phyloP scores from a whole-genome alignment of 1,139 yeast genomes.

The Magnusiomyces tetraspermus region DNA sequence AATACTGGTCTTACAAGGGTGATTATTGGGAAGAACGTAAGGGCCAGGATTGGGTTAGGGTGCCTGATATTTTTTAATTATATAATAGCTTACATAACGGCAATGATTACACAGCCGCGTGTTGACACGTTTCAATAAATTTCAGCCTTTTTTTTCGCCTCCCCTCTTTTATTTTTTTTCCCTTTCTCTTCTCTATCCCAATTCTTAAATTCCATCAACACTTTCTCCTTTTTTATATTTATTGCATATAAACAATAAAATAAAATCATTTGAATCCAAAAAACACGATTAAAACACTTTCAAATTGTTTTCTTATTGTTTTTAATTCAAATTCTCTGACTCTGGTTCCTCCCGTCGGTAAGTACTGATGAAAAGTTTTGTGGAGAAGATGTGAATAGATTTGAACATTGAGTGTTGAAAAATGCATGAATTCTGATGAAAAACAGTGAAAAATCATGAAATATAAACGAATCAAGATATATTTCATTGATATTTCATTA shows the following conservation, averaged over 20 bases:
- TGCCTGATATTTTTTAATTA: conserved; percentile 31
- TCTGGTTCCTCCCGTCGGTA: conserved; percentile 5
- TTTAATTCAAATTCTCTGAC: background rate
- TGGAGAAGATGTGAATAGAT: background rate
- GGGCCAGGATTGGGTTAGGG: conserved; percentile 32
- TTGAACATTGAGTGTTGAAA: background rate
- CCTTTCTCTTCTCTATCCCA: background rate
- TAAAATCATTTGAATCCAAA: background rate
- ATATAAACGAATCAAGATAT: background rate
- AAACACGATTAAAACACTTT: background rate
- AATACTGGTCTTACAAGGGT: conserved; percentile 65
- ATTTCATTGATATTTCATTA: background rate
- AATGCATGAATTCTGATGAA: background rate
- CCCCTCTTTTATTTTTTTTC: background rate
- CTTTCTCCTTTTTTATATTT: background rate
- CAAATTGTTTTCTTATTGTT: background rate
- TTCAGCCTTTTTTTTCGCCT: background rate
- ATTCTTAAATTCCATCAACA: background rate
- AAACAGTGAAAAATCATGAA: background rate
- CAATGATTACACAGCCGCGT: background rate
- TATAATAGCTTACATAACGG: no score
- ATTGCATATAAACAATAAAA: background rate
- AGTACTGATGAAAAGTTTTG: background rate
- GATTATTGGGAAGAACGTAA: conserved; percentile 68
- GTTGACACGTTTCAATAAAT: background rate